Percentiles rank a stretch among this genome's conserved stretches.
Evolutionary conservation across 129 eudicot species (phyloP).

Genomic region (Daucus carota): DNA sequence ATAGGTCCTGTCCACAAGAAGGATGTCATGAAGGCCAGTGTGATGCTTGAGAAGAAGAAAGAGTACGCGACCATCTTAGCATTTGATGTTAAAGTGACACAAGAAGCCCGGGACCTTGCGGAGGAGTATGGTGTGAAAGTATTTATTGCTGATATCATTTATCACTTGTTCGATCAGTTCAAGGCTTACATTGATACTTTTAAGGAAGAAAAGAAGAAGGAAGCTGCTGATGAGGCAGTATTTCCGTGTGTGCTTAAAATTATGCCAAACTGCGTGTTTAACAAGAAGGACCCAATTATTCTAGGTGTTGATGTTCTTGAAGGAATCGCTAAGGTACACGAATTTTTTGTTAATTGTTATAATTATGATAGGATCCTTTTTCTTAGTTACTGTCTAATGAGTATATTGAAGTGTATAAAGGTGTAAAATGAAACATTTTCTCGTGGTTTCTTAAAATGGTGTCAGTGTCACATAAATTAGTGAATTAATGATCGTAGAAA

Average conservation of each 20-base stretch:
- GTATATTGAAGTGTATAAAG: not conserved
- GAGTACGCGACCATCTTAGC: slow-evolving; percentile 84
- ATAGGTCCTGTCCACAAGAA: slow-evolving; percentile 97
- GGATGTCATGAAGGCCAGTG: slow-evolving; percentile 95
- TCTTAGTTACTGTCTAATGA: not conserved
- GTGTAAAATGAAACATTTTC: too few species aligned
- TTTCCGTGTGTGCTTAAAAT: slow-evolving; percentile 88
- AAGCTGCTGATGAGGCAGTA: slow-evolving; percentile 85
- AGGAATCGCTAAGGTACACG: slow-evolving; percentile 69
- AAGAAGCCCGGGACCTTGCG: slow-evolving; percentile 81
- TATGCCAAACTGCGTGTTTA: slow-evolving; percentile 75
- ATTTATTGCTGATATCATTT: slow-evolving; percentile 72
- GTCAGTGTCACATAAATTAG: not conserved
- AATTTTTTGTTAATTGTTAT: not conserved
- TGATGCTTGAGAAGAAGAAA: slow-evolving; percentile 87
- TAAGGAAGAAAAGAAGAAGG: slow-evolving; percentile 89
- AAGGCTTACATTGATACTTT: slow-evolving; percentile 85
- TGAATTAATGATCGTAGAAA: not conserved
- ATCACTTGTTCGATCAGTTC: slow-evolving; percentile 83
- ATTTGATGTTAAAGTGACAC: slow-evolving; percentile 89
- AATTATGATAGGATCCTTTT: not conserved
- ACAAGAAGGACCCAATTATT: slow-evolving; percentile 88
- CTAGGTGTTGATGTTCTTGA: slow-evolving; percentile 88
- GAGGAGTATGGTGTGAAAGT: slow-evolving; percentile 81
- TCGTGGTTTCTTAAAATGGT: not conserved